Percentiles rank a stretch among this genome's conserved stretches.
These are phyloP conservation scores for Hyphopichia burtonii DNA, from an alignment of 1,139 yeast species.

Conservation along the genomic window DNA sequence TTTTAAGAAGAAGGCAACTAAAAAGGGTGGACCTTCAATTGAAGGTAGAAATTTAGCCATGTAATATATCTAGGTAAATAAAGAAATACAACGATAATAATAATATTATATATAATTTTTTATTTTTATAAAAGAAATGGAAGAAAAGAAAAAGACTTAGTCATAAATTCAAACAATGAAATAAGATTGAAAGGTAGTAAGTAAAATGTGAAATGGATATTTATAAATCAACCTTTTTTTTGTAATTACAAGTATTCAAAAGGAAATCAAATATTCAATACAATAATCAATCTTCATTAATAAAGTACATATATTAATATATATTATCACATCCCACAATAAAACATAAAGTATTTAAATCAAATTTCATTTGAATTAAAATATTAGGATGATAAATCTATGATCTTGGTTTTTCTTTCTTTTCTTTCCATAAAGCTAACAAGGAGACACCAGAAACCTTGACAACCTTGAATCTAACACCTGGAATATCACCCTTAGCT, in stretches of 20 bases:
- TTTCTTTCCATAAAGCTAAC: slow-evolving; percentile 99
- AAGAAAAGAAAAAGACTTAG: not conserved
- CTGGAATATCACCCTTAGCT: slow-evolving; percentile 99
- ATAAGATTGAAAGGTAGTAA: not conserved
- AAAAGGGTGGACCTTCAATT: slow-evolving; percentile 73
- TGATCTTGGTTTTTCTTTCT: slow-evolving; percentile 99
- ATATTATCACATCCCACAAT: not conserved
- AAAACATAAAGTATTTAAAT: not conserved
- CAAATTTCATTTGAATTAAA: not conserved
- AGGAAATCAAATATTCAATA: not conserved
- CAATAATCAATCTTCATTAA: not conserved
- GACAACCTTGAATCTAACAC: slow-evolving; percentile 99
- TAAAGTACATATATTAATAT: not conserved
- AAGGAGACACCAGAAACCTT: slow-evolving; percentile 99
- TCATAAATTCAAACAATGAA: slow-evolving; percentile 1
- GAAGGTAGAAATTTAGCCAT: slow-evolving; percentile 69
- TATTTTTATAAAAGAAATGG: not conserved
- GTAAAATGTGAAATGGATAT: too few species aligned
- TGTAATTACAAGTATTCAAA: not conserved
- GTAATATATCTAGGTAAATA: too few species aligned
- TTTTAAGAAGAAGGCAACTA: slow-evolving; percentile 44
- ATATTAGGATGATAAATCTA: slow-evolving; percentile 35
- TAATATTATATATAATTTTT: not conserved
- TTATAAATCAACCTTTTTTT: too few species aligned
- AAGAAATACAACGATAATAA: too few species aligned